Evolutionary conservation across 768 basidiomycete genomes (phyloP), one percentile per base, ranked within the genome.

Genomic region (Serendipita sp.): DNA sequence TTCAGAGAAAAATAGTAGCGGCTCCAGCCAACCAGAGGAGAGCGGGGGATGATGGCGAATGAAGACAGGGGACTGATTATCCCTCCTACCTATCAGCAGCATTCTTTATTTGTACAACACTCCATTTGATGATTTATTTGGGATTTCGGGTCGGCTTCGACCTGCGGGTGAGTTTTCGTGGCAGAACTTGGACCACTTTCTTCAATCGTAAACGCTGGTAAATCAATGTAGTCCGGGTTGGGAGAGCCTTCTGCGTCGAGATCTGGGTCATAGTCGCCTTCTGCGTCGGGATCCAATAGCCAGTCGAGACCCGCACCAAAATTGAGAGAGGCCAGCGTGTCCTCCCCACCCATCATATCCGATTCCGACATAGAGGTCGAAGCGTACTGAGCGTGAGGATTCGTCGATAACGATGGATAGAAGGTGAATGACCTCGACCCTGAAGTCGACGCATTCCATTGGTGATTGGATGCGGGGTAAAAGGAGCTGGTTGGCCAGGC

Each of bases 161-260:
- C 45, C n/a, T n/a, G n/a, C 17, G 45, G 26, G 7, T 3, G 26
- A 4, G 45, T 48, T n/a, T 48, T 28, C 5, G n/a, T 48, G 7
- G 45, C n/a, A 7, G 45, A n/a, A 17, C 17, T 7, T 48, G 26
- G 3, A 48, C 4, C 17, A n/a, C 17, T 17, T n/a, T 4, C 17
- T 4, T 58, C 9, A 38, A 13, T 38, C 34, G 34, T 13, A 13
- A 38, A 38, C 13, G 34, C 3, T 5, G 53, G 53, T 17, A 58
- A 31, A 9, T 20, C 17, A 24, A 26, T 28, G 31, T 28, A 58
- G 5, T 58, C 53, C 7, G 53, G 53, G 31, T 58, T 33, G 7
- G 53, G 53, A 22, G 53, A 58, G 3, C 53, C 53, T 24, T 58
- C 53, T 5, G 53, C 53, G n/a, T 58, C 53, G 20, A 58, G 20